These are phyloP conservation scores for Claviceps arundinis DNA, from an alignment of 2,329 filamentous ascomycete genomes.

Conservation along the genomic window DNA sequence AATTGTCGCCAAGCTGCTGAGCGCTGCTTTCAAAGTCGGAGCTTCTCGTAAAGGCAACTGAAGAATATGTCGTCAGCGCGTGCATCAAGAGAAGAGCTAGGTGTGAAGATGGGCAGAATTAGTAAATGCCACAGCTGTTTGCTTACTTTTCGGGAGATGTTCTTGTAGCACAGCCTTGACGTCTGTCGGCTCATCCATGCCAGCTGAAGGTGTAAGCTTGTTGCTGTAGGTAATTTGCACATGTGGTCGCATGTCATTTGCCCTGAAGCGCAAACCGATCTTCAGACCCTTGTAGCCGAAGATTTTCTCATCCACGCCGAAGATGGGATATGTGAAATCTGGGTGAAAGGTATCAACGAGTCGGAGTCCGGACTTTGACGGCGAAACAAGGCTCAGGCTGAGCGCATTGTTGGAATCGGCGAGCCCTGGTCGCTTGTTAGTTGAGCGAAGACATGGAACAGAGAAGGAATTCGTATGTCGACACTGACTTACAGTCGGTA, in stretches of 20 bases:
- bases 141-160: slow-evolving; percentile 53
- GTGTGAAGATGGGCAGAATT: accelerated
- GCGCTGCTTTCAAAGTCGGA: slow-evolving; percentile 49
- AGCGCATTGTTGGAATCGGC: slow-evolving; percentile 48
- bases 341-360: slow-evolving; percentile 63
- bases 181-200: slow-evolving; percentile 56
- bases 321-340: slow-evolving; percentile 80
- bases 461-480: background rate
- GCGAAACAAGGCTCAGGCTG: slow-evolving; percentile 44
- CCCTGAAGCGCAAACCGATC: slow-evolving; percentile 56
- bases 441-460: background rate
- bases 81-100: background rate
- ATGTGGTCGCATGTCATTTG: slow-evolving; percentile 64
- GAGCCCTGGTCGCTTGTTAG: slow-evolving; percentile 32
- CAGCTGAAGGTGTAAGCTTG: slow-evolving; percentile 51
- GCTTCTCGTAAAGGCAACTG: slow-evolving; percentile 54
- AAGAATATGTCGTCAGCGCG: background rate
- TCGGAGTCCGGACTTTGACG: slow-evolving; percentile 35
- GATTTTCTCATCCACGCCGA: slow-evolving; percentile 83
- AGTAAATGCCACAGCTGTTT: background rate
- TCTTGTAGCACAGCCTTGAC: slow-evolving; percentile 49
- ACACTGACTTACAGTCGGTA: slow-evolving; percentile 20
- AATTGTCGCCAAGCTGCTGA: slow-evolving; percentile 28
- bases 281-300: slow-evolving; percentile 78
- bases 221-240: slow-evolving; percentile 57